Percentiles rank a stretch among this genome's conserved stretches.
phyloP scores from a whole-genome alignment of 2,329 filamentous ascomycete genomes.

The Colletotrichum siamense region DNA sequence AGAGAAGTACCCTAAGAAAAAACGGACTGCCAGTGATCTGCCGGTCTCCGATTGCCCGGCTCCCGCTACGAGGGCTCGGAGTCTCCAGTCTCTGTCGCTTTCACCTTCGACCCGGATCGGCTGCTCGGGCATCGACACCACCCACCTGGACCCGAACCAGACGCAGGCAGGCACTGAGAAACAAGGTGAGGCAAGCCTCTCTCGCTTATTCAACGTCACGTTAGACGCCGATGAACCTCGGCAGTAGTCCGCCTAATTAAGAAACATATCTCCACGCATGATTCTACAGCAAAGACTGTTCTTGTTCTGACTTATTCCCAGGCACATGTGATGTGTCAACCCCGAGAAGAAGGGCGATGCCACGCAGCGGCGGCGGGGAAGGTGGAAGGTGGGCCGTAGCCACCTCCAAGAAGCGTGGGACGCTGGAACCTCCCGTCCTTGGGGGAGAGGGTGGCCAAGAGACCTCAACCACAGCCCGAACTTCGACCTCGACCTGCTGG shows the following conservation, averaged over 20 bases:
- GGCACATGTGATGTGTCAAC: neutral
- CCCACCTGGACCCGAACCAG: neutral
- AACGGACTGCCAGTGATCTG: neutral
- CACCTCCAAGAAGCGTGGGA: neutral
- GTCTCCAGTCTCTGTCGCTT: neutral
- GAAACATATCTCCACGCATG: neutral
- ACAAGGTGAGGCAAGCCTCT: neutral
- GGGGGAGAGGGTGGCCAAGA: neutral
- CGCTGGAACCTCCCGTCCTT: neutral
- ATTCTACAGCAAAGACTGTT: neutral
- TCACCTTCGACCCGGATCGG: neutral
- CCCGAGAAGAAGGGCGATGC: neutral
- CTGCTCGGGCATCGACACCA: neutral
- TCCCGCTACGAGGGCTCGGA: neutral
- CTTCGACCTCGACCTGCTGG: neutral
- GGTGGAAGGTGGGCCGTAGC: neutral
- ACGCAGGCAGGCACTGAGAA: neutral
- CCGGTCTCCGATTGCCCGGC: constrained; percentile 8
- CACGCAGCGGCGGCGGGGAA: neutral
- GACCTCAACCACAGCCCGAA: neutral
- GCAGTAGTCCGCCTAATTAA: neutral
- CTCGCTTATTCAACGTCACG: neutral
- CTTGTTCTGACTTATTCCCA: neutral
- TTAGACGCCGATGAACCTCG: neutral
- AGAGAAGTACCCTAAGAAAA: neutral